phyloP scores from a whole-genome alignment of 768 basidiomycete genomes.

The Pleurotus citrinopileatus region DNA sequence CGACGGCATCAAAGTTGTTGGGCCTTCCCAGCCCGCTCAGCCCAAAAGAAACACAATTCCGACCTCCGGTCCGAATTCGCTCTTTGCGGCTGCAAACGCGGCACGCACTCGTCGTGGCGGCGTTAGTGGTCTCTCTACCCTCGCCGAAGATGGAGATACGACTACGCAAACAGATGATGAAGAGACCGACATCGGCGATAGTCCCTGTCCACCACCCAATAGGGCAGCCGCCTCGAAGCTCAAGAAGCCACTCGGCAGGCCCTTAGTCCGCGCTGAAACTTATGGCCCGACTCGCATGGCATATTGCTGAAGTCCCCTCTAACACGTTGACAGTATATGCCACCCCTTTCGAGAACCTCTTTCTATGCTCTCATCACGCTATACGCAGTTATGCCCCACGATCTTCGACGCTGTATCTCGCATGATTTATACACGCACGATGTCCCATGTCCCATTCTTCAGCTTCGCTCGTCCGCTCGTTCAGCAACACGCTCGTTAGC shows the following conservation, averaged over 20 bases:
- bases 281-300: constrained; percentile 62
- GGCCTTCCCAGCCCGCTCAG: constrained; percentile 38
- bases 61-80: constrained; percentile 39
- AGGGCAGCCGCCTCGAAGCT: constrained; percentile 53
- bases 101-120: constrained; percentile 63
- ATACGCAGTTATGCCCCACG: background rate
- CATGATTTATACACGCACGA: constrained; percentile 6
- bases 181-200: constrained; percentile 80
- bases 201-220: constrained; percentile 81
- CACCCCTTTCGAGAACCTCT: background rate
- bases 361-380: background rate
- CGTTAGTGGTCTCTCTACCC: constrained; percentile 47
- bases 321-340: background rate
- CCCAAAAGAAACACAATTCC: constrained; percentile 70
- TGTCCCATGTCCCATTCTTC: constrained; percentile 1
- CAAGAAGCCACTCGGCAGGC: constrained; percentile 50
- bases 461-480: constrained; percentile 5
- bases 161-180: constrained; percentile 52
- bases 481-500: background rate
- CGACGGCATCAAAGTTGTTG: constrained; percentile 50
- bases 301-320: constrained; percentile 25
- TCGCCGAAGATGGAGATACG: constrained; percentile 64
- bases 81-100: constrained; percentile 70
- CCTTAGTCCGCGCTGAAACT: constrained; percentile 63
- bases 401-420: background rate